Evolutionary conservation across 352 stramenopile genomes (phyloP), one percentile per base, ranked within the genome.

Genomic region (Blastocystis hominis): DNA sequence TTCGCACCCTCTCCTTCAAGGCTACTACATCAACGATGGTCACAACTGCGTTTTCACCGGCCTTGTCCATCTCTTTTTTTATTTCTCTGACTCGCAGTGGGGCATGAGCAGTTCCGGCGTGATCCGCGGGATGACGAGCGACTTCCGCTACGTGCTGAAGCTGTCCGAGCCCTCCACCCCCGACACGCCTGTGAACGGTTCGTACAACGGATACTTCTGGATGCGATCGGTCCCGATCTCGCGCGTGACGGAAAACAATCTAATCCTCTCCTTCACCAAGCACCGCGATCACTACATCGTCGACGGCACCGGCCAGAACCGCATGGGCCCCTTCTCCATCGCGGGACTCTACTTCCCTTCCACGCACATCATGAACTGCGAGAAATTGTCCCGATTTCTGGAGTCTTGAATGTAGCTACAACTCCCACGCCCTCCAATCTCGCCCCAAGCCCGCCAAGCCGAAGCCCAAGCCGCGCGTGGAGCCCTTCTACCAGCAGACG

Each of bases 121-220:
- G 24, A 56, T 87, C 24, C 62, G 70, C 44, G 77, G 77, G 24
- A 53, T 64, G 17, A 87, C 42, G 13, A 87, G 77, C 46, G 77
- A 87, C 24, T 87, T 87, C 77, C 77, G 66, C 6, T 87, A 76
- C 36, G 36, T 47, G 36, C 59, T 87, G 62, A 84, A 84, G 55
- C 50, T 84, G 20, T 36, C 56, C 5, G 77, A 87, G 30, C 24
- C 20, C 36, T 36, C 20, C 3, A 10, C 55, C 46, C 10, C 42
- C 34, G 77, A 87, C 30, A 30, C 36, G 30, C 77, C 77, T 1
- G 40, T 61, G 30, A 40, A 62, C 47, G 77, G 77, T n/a, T 61
- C 47, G 36, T 87, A 87, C 55, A 87, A 87, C 44, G 77, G 77
- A 2, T 87, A 78, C 47, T 87, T 87, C 66, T 87, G 77, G 77